Percentiles rank a stretch among this genome's conserved stretches.
These are phyloP conservation scores for Quercus tomentella DNA, from an alignment of 331 rosid genomes.

Conservation along the genomic window DNA sequence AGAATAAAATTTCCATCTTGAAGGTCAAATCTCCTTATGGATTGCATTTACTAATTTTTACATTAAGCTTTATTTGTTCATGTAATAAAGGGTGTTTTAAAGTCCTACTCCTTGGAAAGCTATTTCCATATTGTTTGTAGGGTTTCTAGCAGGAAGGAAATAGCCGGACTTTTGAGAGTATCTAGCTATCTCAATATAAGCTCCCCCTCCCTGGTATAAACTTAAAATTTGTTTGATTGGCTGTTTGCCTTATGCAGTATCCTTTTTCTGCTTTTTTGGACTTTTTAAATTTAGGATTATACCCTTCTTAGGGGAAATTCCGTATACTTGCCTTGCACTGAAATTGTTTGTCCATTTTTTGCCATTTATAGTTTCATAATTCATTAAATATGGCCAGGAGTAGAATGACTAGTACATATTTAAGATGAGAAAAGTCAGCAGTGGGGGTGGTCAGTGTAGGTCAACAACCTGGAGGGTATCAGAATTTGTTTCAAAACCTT, in stretches of 20 bases:
- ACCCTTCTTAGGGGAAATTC: not conserved
- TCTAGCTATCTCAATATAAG: not conserved
- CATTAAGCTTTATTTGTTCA: not conserved
- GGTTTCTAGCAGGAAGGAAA: not conserved
- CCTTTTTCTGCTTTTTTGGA: not conserved
- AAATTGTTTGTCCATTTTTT: not conserved
- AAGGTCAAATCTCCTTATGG: not conserved
- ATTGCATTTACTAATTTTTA: not conserved
- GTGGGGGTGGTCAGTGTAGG: not conserved
- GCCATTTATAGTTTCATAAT: not conserved
- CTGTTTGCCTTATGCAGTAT: not conserved
- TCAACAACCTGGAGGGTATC: not conserved
- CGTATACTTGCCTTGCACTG: not conserved
- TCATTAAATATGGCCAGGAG: not conserved
- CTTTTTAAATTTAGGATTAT: not conserved
- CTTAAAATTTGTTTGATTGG: not conserved
- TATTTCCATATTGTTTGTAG: not conserved
- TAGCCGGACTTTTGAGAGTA: not conserved
- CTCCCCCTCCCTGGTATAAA: not conserved
- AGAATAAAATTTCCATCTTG: not conserved
- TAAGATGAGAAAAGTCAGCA: not conserved
- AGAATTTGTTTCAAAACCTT: not conserved
- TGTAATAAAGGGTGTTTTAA: not conserved
- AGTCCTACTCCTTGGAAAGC: not conserved
- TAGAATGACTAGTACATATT: not conserved